These are phyloP conservation scores for Leucosporidium yakuticum DNA, from an alignment of 768 basidiomycete genomes.

Conservation along the genomic window DNA sequence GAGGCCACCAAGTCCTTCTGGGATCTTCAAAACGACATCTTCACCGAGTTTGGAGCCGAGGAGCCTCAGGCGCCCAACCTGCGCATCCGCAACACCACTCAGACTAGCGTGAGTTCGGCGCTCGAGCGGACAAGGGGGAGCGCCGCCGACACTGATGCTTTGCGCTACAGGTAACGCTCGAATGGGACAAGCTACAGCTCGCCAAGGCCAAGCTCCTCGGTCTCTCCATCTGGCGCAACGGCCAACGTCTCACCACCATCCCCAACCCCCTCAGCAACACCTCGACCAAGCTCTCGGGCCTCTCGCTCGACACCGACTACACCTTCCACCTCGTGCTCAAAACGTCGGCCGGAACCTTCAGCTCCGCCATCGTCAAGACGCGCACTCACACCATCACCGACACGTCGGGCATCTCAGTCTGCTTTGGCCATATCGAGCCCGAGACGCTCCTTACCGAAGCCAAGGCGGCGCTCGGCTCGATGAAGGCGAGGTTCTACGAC, in stretches of 20 bases:
- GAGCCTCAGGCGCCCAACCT: slow-evolving; percentile 69
- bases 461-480: slow-evolving; percentile 70
- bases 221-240: slow-evolving; percentile 88
- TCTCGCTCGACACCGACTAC: slow-evolving; percentile 58
- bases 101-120: slow-evolving; percentile 65
- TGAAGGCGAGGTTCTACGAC: slow-evolving; percentile 85
- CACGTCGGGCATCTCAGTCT: slow-evolving; percentile 88
- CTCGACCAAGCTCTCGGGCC: slow-evolving; percentile 51
- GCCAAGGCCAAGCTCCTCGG: slow-evolving; percentile 80
- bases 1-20: slow-evolving; percentile 75
- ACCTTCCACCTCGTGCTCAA: slow-evolving; percentile 89
- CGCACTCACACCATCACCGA: slow-evolving; percentile 91
- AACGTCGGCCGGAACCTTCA: slow-evolving; percentile 84
- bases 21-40: slow-evolving; percentile 72
- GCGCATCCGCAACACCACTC: slow-evolving; percentile 86
- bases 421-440: slow-evolving; percentile 85
- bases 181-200: slow-evolving; percentile 82
- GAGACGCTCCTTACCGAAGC: slow-evolving; percentile 67
- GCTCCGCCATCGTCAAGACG: slow-evolving; percentile 73
- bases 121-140: not conserved
- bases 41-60: slow-evolving; percentile 62
- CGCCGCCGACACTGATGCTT: not conserved
- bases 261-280: slow-evolving; percentile 76
- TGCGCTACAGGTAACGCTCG: slow-evolving; percentile 54
- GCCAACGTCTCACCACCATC: slow-evolving; percentile 77